phyloP scores from a whole-genome alignment of 2,329 filamentous ascomycete genomes.

The Colletotrichum filicis region DNA sequence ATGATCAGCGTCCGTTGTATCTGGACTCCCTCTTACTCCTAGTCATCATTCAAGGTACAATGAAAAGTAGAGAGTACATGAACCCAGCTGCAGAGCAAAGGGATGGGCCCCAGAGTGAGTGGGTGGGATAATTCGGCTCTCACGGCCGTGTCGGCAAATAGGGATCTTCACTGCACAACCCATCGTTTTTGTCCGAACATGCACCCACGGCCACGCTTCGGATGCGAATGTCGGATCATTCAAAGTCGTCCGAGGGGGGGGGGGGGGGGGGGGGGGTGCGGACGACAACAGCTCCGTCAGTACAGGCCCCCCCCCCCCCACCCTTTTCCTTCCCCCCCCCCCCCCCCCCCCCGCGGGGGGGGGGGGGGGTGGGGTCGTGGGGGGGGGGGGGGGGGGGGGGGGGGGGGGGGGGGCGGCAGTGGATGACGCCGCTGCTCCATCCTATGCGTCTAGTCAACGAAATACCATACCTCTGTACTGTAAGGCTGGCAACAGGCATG shows the following conservation, averaged over 20 bases:
- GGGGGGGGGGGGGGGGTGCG: too few relatives aligned
- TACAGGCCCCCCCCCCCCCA: too few relatives aligned
- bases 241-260: conserved; percentile 5
- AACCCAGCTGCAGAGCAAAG: neutral
- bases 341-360: too few relatives aligned
- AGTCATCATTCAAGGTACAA: too few relatives aligned
- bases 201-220: neutral
- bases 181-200: neutral
- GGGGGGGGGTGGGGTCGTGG: too few relatives aligned
- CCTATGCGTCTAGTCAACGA: neutral
- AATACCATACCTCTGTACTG: neutral
- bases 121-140: neutral
- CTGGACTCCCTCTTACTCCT: neutral
- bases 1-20: too few relatives aligned
- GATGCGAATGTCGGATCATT: neutral
- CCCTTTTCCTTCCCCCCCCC: too few relatives aligned
- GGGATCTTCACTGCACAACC: conserved; percentile 18
- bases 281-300: too few relatives aligned
- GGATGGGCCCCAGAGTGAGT: neutral
- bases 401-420: too few relatives aligned
- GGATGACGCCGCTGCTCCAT: neutral
- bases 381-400: neutral
- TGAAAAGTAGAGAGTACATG: neutral
- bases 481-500: neutral
- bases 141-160: neutral